A percentile compares a stretch with the other conserved stretches of the same genome.
These are phyloP conservation scores for Gymnopus androsaceus DNA, from an alignment of 1,284 basidiomycete species.

Conservation along the genomic window DNA sequence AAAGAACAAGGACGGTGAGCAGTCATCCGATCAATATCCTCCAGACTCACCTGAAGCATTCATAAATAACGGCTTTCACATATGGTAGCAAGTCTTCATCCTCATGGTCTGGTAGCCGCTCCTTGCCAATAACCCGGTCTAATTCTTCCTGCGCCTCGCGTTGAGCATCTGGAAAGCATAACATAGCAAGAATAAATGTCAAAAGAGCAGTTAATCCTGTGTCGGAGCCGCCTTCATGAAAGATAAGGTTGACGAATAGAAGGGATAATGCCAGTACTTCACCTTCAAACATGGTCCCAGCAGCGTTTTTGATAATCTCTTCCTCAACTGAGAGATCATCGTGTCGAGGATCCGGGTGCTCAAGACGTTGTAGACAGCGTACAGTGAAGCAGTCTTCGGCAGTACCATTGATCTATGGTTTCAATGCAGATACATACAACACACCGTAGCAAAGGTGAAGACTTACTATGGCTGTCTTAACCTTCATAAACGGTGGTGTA, in stretches of 20 bases:
- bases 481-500: neutral
- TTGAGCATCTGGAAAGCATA: slow-evolving; percentile 9
- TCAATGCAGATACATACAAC: neutral
- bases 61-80: slow-evolving; percentile 3
- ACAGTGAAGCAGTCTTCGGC: neutral
- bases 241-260: neutral
- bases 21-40: too few relatives aligned
- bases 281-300: slow-evolving; percentile 10
- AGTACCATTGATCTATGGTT: neutral
- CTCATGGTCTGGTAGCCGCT: slow-evolving; percentile 6
- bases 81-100: slow-evolving; percentile 7
- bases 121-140: slow-evolving; percentile 10
- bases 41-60: neutral
- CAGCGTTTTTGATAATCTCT: slow-evolving; percentile 2
- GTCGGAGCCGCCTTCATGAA: neutral
- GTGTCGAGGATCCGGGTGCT: neutral
- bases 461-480: neutral
- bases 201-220: neutral
- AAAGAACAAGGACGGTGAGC: too few relatives aligned
- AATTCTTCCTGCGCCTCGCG: slow-evolving; percentile 13
- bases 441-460: neutral
- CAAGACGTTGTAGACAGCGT: neutral
- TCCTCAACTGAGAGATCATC: neutral
- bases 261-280: neutral
- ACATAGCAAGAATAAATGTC: slow-evolving; percentile 10